phyloP scores from a whole-genome alignment of 345 rosid genomes.

The Salix koriyanagi region DNA sequence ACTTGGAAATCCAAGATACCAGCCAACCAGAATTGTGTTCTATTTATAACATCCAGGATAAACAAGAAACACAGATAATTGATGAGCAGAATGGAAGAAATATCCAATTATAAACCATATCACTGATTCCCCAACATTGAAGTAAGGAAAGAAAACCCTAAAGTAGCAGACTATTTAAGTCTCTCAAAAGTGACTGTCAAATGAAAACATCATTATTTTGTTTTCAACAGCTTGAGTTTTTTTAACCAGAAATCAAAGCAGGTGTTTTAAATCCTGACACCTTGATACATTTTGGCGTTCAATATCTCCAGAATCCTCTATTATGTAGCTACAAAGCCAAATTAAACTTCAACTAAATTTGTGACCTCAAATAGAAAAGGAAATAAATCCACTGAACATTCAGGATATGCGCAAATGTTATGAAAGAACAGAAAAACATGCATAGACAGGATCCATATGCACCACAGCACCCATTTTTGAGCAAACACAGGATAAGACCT shows the following conservation, averaged over 20 bases:
- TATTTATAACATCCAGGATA: background rate
- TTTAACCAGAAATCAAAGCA: background rate
- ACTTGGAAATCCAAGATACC: background rate
- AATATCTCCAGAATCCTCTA: background rate
- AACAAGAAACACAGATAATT: background rate
- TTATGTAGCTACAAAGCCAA: background rate
- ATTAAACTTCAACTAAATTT: background rate
- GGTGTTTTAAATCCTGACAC: background rate
- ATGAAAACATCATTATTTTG: background rate
- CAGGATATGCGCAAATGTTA: background rate
- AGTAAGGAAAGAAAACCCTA: background rate
- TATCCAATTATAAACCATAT: background rate
- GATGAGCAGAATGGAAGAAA: background rate
- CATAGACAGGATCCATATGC: background rate
- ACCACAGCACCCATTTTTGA: conserved; percentile 9
- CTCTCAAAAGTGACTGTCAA: conserved; percentile 1
- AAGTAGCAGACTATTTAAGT: background rate
- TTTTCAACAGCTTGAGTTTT: background rate
- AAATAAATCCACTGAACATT: background rate
- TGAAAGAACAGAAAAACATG: background rate
- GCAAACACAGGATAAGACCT: conserved; percentile 78
- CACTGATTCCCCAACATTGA: background rate
- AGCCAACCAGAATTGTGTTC: background rate
- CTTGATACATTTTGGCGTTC: background rate
- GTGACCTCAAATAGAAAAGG: background rate